phyloP scores from a whole-genome alignment of 306 rosid species.

The Lathyrus tuberosus region DNA sequence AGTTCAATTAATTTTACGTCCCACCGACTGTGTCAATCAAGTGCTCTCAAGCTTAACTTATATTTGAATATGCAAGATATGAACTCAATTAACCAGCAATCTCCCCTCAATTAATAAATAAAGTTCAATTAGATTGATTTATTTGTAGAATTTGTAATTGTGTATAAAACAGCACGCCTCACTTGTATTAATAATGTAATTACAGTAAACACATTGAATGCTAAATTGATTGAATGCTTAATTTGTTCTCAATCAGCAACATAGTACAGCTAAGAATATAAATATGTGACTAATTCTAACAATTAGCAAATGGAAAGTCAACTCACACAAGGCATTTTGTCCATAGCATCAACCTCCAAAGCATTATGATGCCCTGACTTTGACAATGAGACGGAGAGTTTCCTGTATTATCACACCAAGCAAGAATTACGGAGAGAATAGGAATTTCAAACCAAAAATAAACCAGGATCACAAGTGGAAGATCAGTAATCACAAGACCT shows the following conservation, averaged over 20 bases:
- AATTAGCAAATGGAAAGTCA: slow-evolving; percentile 7
- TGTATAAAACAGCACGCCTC: background rate
- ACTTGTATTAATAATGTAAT: slow-evolving; percentile 2
- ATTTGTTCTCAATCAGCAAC: background rate
- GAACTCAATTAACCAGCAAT: slow-evolving; percentile 4
- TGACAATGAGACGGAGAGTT: slow-evolving; percentile 49
- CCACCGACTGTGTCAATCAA: background rate
- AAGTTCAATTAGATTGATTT: background rate
- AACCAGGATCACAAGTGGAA: background rate
- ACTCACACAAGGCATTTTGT: slow-evolving; percentile 43
- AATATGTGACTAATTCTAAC: background rate
- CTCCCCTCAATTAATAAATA: background rate
- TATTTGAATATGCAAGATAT: background rate
- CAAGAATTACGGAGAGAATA: slow-evolving; percentile 3
- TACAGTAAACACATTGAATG: background rate
- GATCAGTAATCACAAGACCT: slow-evolving; percentile 48
- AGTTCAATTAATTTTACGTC: background rate
- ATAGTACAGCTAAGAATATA: background rate
- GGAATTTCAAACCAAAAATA: slow-evolving; percentile 7
- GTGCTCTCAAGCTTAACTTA: slow-evolving; percentile 6
- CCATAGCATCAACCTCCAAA: slow-evolving; percentile 50
- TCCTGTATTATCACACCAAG: slow-evolving; percentile 51
- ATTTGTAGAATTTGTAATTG: background rate
- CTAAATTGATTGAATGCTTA: background rate
- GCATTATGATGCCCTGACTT: slow-evolving; percentile 48